Conservation (phyloP, 371 early-diverging fungal genomes). For the Apophysomyces elegans region DNA sequence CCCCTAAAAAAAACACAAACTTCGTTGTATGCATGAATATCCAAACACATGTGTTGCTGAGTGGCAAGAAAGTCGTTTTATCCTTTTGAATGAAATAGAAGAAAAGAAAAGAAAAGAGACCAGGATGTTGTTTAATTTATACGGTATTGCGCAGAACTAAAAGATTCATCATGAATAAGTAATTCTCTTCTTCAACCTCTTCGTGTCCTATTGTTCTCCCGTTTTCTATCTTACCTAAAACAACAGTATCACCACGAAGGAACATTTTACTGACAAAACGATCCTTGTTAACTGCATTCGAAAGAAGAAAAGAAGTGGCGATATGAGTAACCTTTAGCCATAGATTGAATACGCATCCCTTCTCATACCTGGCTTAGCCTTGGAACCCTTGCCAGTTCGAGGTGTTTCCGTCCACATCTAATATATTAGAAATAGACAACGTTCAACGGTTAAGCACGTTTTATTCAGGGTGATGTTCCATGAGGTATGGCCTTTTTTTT, state of each 20-base stretch:
- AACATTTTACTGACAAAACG: conserved; percentile 98
- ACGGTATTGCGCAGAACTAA: conserved; percentile 34
- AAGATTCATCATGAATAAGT: not conserved
- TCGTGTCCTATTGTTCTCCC: not conserved
- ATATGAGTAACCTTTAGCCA: no score
- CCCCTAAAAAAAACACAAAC: no score
- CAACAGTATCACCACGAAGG: conserved; percentile 96
- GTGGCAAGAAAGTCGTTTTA: not conserved
- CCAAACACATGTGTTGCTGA: not conserved
- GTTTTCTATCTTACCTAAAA: conserved; percentile 63
- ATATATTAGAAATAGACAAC: not conserved
- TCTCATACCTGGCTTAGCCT: conserved; percentile 74
- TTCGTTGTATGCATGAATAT: no score
- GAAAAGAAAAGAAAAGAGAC: not conserved
- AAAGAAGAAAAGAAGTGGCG: no score
- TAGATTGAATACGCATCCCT: no score
- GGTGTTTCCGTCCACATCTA: conserved; percentile 98
- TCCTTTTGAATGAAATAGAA: not conserved
- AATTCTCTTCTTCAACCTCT: not conserved
- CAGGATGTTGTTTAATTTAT: conserved; percentile 14
- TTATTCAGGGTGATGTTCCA: not conserved
- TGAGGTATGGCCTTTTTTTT: not conserved
- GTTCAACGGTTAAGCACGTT: conserved; percentile 6
- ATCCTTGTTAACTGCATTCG: conserved; percentile 84
- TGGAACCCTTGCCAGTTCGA: conserved; percentile 86